These are phyloP conservation scores for Ceratocystis smalleyi DNA, from an alignment of 2,329 filamentous ascomycete genomes.

Conservation along the genomic window DNA sequence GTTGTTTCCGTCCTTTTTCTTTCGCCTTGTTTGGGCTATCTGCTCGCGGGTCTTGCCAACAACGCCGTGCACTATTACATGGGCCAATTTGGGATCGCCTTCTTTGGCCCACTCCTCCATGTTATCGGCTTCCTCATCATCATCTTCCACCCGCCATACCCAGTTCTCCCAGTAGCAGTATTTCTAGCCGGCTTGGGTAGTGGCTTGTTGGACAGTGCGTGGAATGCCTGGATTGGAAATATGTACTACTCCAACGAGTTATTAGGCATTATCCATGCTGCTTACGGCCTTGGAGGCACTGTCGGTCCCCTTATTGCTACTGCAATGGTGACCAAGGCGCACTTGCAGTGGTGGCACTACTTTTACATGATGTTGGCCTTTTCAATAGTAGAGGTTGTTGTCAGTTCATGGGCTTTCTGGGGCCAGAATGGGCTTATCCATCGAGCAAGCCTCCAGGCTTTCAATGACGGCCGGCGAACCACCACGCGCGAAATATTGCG, in stretches of 20 bases:
- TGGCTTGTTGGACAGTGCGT: conserved; percentile 47
- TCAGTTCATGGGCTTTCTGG: conserved; percentile 46
- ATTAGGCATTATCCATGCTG: conserved; percentile 55
- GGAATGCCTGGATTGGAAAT: conserved; percentile 49
- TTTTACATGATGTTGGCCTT: conserved; percentile 59
- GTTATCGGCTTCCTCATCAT: conserved; percentile 50
- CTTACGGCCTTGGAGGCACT: conserved; percentile 57
- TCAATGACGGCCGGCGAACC: conserved; percentile 27
- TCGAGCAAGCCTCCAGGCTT: conserved; percentile 26
- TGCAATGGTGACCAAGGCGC: conserved; percentile 49
- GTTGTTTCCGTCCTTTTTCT: conserved; percentile 52
- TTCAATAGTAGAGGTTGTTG: conserved; percentile 39
- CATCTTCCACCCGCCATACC: conserved; percentile 52
- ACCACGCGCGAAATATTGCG: conserved; percentile 32
- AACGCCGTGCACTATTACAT: conserved; percentile 47
- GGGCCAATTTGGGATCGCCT: conserved; percentile 56
- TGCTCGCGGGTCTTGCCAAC: conserved; percentile 46
- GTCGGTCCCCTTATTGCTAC: conserved; percentile 57
- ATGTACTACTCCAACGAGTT: conserved; percentile 61
- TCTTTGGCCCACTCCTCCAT: conserved; percentile 48
- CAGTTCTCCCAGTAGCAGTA: conserved; percentile 48
- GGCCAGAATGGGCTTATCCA: conserved; percentile 41
- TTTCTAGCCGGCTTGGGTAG: conserved; percentile 56
- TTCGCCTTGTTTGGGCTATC: conserved; percentile 50
- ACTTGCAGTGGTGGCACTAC: conserved; percentile 53